Evolutionary conservation across 257 asterid species (phyloP), one percentile per base, ranked within the genome.

Genomic region (Primulina huaijiensis): DNA sequence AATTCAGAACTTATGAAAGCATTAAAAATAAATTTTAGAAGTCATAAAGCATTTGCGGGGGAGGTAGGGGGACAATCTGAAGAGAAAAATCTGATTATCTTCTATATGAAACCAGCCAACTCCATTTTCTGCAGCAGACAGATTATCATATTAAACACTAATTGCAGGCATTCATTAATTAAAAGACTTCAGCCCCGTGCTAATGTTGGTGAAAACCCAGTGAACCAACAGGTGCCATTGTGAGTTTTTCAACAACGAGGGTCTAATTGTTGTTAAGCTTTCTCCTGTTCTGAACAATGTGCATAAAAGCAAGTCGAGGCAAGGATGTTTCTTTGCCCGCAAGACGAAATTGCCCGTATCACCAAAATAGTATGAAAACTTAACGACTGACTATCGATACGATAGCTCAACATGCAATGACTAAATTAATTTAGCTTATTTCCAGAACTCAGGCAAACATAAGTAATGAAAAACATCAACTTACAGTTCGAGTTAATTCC

Each of bases 41-140:
- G 65, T 60, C 62, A 34, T 65, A 71, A 38, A 60, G 70, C 38
- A 60, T 37, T 60, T 65, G 34, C 71, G 62, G 35, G 56, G 56
- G 56, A 5, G 20, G 56, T 2, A 9, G 46, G 46, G 14, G 46
- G 12, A 10, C 8, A 2, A 8, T 43, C 53, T 43, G 1, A n/a
- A 12, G 53, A 12, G 53, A 11, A 12, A 43, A 3, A 14, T 38
- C 50, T 38, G 50, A 38, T 38, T 38, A 38, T 43, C 53, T 43
- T 43, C n/a, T 12, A 14, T 14, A 12, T 43, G 53, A 7, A 6
- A 11, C 37, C 43, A 17, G 71, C 25, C 12, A 9, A 25, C 9
- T 50, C 27, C 43, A 67, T 11, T 67, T 50, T 25, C 7, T 30
- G 50, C 1, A n/a, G 46, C 57, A 67, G 8, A 46, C 12, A 50